These are phyloP conservation scores for Glutinoglossum americanum DNA, from an alignment of 495 filamentous ascomycete genomes.

Conservation along the genomic window DNA sequence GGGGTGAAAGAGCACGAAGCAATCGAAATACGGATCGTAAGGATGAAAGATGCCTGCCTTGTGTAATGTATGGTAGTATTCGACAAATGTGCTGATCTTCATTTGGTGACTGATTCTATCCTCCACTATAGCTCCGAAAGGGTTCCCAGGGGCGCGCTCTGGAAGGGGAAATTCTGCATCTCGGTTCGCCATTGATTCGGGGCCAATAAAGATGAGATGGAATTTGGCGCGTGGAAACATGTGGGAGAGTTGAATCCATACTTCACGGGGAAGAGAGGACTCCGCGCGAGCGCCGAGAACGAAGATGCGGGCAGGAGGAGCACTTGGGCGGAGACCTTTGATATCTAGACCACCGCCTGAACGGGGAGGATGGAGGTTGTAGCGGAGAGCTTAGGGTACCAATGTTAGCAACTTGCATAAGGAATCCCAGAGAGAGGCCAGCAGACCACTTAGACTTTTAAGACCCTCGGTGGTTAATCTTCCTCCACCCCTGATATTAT, in stretches of 20 bases:
- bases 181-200: conserved; percentile 81
- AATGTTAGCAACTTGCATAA: neutral
- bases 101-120: conserved; percentile 61
- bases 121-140: conserved; percentile 82
- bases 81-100: conserved; percentile 93
- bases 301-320: conserved; percentile 79
- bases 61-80: conserved; percentile 95
- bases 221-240: conserved; percentile 67
- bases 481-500: conserved; percentile 46
- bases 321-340: conserved; percentile 56
- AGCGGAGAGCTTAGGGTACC: conserved; percentile 48
- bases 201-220: conserved; percentile 86
- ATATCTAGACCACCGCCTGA: conserved; percentile 53
- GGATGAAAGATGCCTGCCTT: conserved; percentile 72
- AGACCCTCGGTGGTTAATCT: conserved; percentile 71
- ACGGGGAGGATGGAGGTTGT: conserved; percentile 73
- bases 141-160: conserved; percentile 58
- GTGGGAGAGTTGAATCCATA: conserved; percentile 78
- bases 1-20: conserved; percentile 88
- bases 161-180: conserved; percentile 81
- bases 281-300: conserved; percentile 90
- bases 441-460: conserved; percentile 75
- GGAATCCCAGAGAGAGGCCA: neutral
- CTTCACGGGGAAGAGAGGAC: conserved; percentile 79
- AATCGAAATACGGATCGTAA: conserved; percentile 95